A percentile compares a stretch with the other conserved stretches of the same genome.
Conservation (phyloP, 495 filamentous ascomycete species). For the Trypethelium eluteriae region DNA sequence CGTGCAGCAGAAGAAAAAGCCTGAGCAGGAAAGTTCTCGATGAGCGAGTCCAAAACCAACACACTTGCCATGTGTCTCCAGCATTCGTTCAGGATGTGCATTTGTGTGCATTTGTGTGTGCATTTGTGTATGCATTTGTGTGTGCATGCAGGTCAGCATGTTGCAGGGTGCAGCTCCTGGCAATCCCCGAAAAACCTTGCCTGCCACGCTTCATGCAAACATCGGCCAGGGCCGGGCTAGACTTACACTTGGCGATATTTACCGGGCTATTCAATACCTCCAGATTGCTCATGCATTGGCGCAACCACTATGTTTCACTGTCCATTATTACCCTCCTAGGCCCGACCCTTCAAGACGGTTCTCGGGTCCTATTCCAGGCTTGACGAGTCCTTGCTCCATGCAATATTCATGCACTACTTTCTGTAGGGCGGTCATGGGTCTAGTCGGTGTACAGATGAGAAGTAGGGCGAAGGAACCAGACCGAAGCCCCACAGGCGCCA, state of each 20-base stretch:
- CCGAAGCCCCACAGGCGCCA: no score
- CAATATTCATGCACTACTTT: background rate
- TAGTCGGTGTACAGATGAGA: background rate
- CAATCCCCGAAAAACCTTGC: background rate
- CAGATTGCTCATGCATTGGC: background rate
- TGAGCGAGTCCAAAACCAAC: background rate
- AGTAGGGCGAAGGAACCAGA: background rate
- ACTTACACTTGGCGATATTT: background rate
- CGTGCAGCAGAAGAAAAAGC: background rate
- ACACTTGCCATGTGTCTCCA: no score
- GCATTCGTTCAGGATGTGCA: no score
- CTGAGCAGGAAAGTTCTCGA: background rate
- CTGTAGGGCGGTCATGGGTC: background rate
- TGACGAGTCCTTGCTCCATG: background rate
- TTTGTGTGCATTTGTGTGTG: no score
- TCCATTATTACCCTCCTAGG: background rate
- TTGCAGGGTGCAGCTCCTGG: background rate
- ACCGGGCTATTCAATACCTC: background rate
- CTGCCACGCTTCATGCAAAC: background rate
- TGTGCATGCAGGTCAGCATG: conserved; percentile 8
- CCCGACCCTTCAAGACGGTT: background rate
- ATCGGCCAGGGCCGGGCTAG: background rate
- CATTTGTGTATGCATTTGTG: background rate
- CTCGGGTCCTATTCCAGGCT: background rate
- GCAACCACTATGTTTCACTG: background rate